Percentiles rank a stretch among this genome's conserved stretches.
Evolutionary conservation across 129 eudicot genomes (phyloP).

Genomic region (Tagetes patula): DNA sequence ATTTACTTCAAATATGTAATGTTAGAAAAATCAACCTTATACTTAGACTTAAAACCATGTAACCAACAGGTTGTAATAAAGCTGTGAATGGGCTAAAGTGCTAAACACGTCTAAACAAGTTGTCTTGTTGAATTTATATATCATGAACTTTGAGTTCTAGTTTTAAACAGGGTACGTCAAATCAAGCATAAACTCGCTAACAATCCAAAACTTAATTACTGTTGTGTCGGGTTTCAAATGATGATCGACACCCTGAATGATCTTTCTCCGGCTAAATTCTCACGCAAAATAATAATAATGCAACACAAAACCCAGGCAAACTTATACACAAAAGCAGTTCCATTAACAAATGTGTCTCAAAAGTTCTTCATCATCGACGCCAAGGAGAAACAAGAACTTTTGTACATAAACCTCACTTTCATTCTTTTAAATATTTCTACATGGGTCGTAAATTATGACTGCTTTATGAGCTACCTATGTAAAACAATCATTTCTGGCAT

Average conservation of each 20-base stretch:
- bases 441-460: constrained; percentile 17
- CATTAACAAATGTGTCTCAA: constrained; percentile 18
- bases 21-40: not conserved
- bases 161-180: not conserved
- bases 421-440: constrained; percentile 30
- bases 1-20: not conserved
- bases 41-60: too few species aligned
- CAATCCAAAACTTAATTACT: not conserved
- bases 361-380: constrained; percentile 22
- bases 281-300: not conserved
- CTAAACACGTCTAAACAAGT: not conserved
- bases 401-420: constrained; percentile 12
- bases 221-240: too few species aligned
- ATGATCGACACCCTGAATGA: too few species aligned
- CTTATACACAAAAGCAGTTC: constrained; percentile 22
- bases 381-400: constrained; percentile 21
- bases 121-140: not conserved
- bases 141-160: not conserved
- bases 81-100: not conserved
- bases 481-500: constrained; percentile 40
- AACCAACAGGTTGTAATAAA: not conserved
- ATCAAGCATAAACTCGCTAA: too few species aligned
- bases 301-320: not conserved
- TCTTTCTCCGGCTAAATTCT: not conserved
- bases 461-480: constrained; percentile 32